A percentile compares a stretch with the other conserved stretches of the same genome.
Evolutionary conservation across 2,329 filamentous ascomycete species (phyloP).

Genomic region (Stenocarpella maydis): DNA sequence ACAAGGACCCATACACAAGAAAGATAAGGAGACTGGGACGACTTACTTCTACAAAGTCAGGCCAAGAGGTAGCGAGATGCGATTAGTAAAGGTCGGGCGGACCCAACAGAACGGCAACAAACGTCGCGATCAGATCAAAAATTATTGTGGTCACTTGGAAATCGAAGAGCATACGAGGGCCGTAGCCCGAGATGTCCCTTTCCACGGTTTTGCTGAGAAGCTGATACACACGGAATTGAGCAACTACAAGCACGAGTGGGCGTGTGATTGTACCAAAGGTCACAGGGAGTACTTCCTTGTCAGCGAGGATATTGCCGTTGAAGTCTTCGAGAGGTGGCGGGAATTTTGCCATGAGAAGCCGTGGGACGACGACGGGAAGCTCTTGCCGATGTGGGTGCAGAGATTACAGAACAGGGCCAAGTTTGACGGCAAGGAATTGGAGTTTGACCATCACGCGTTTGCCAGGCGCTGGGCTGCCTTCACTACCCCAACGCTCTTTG

Average conservation of each 20-base stretch:
- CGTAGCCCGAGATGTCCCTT: not conserved
- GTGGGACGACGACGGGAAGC: not conserved
- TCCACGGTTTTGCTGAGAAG: not conserved
- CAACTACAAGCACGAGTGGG: not conserved
- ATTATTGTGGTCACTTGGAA: not conserved
- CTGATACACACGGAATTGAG: not conserved
- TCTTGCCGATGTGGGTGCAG: not conserved
- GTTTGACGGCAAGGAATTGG: not conserved
- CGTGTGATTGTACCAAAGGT: not conserved
- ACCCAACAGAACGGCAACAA: not conserved
- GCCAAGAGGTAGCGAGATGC: not conserved
- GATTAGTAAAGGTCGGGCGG: not conserved
- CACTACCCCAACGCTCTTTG: not conserved
- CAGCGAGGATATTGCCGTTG: not conserved
- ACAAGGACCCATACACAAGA: not conserved
- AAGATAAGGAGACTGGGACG: not conserved
- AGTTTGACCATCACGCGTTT: not conserved
- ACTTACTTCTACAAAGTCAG: slow-evolving; percentile 8
- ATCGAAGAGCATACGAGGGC: not conserved
- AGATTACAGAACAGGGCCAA: slow-evolving; percentile 1
- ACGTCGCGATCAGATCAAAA: not conserved
- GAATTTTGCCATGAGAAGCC: not conserved
- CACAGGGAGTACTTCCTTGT: slow-evolving; percentile 1
- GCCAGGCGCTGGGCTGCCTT: not conserved
- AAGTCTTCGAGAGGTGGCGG: not conserved